phyloP scores from a whole-genome alignment of 2,329 filamentous ascomycete genomes.

The Huntiella abstrusa region DNA sequence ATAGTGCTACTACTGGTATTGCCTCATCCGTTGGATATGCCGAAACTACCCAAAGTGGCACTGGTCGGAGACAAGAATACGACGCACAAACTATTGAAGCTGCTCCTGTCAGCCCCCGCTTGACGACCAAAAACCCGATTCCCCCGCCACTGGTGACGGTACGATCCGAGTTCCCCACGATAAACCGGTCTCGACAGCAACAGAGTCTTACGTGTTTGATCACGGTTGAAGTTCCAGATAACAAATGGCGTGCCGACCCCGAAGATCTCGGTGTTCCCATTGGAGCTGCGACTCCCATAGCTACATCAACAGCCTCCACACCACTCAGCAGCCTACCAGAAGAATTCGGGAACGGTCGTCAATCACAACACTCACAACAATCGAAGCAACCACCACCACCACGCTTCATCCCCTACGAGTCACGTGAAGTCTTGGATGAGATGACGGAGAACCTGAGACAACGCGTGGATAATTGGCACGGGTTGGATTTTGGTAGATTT shows the following conservation, averaged over 20 bases:
- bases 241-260: conserved; percentile 71
- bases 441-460: conserved; percentile 69
- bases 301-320: conserved; percentile 13
- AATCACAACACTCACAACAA: background rate
- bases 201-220: conserved; percentile 88
- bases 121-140: conserved; percentile 64
- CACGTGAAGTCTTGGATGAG: conserved; percentile 58
- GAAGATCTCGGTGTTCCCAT: conserved; percentile 51
- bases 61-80: conserved; percentile 69
- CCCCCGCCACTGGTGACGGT: conserved; percentile 83
- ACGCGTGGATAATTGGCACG: conserved; percentile 98
- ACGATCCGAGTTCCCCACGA: conserved; percentile 87
- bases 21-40: conserved; percentile 65
- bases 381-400: conserved; percentile 20
- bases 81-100: conserved; percentile 94
- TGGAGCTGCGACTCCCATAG: conserved; percentile 19
- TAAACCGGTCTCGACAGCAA: conserved; percentile 80
- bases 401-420: conserved; percentile 52
- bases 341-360: conserved; percentile 27
- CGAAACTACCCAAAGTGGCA: conserved; percentile 51
- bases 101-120: conserved; percentile 53
- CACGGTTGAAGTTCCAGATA: conserved; percentile 83
- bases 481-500: conserved; percentile 81
- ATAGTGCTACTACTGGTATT: conserved; percentile 57
- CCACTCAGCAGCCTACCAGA: conserved; percentile 15